These are phyloP conservation scores for Tarenaya hassleriana DNA, from an alignment of 345 rosid species.

Conservation along the genomic window DNA sequence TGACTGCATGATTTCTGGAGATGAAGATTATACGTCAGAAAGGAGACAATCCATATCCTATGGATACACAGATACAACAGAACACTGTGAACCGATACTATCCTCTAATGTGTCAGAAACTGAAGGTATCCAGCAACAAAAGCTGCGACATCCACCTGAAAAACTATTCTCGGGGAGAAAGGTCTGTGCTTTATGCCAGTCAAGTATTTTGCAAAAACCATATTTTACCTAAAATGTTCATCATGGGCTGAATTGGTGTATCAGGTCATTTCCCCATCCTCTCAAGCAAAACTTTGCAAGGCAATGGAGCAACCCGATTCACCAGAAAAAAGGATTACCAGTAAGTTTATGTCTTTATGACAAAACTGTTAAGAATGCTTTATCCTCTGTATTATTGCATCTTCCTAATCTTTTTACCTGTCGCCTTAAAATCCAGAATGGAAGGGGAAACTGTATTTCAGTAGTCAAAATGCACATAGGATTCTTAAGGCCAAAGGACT, in stretches of 20 bases:
- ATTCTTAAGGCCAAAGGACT: slow-evolving; percentile 38
- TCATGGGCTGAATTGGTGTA: slow-evolving; percentile 23
- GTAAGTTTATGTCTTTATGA: slow-evolving; percentile 39
- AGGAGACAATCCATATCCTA: slow-evolving; percentile 22
- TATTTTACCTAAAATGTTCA: slow-evolving; percentile 8
- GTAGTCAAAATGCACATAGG: slow-evolving; percentile 33
- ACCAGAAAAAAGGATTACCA: slow-evolving; percentile 34
- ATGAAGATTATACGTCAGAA: slow-evolving; percentile 20
- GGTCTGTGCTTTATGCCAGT: slow-evolving; percentile 32
- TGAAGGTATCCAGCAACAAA: slow-evolving; percentile 19
- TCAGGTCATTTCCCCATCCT: slow-evolving; percentile 77
- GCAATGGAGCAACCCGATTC: slow-evolving; percentile 47
- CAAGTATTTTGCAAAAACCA: slow-evolving; percentile 6
- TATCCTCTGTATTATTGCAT: not conserved
- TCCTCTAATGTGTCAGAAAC: slow-evolving; percentile 18
- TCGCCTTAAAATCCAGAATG: slow-evolving; percentile 38
- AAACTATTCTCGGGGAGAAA: slow-evolving; percentile 59
- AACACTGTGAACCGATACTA: slow-evolving; percentile 15
- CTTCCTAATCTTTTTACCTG: slow-evolving; percentile 14
- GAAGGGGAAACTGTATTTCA: slow-evolving; percentile 45
- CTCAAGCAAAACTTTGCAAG: slow-evolving; percentile 60
- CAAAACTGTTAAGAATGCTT: not conserved
- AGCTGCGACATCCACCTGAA: slow-evolving; percentile 40
- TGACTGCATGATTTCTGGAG: slow-evolving; percentile 18
- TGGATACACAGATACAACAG: slow-evolving; percentile 25